These are phyloP conservation scores for Coniferiporia sulphurascens DNA, from an alignment of 1,284 basidiomycete species.

Conservation along the genomic window DNA sequence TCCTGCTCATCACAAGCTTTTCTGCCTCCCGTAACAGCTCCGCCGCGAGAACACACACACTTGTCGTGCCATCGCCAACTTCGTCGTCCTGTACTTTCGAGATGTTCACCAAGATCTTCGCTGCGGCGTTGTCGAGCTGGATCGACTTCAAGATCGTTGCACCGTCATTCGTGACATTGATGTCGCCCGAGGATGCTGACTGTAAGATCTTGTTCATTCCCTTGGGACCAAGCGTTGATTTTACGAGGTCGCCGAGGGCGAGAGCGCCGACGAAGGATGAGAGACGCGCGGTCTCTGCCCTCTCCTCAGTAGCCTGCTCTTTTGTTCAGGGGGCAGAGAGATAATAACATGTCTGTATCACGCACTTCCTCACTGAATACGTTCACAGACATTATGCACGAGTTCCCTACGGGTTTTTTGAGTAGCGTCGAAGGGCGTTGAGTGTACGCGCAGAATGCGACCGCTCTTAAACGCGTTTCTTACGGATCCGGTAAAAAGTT, in stretches of 20 bases:
- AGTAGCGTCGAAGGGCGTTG: not conserved
- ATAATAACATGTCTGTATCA: not conserved
- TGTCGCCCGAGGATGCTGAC: constrained; percentile 86
- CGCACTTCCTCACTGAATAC: not conserved
- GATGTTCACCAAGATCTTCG: constrained; percentile 99
- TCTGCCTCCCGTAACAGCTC: constrained; percentile 95
- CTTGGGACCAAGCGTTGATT: constrained; percentile 97
- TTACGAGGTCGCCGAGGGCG: constrained; percentile 95
- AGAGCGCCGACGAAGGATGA: constrained; percentile 97
- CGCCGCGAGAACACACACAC: constrained; percentile 89
- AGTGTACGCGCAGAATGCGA: not conserved
- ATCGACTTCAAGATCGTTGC: constrained; percentile 98
- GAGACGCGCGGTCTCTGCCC: constrained; percentile 97
- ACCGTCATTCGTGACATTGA: constrained; percentile 98
- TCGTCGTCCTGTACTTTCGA: constrained; percentile 99
- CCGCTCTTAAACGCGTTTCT: not conserved
- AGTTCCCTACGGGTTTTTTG: not conserved
- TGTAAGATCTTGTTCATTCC: constrained; percentile 97
- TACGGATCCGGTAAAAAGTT: not conserved
- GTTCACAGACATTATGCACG: not conserved
- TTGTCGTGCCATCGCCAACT: constrained; percentile 96
- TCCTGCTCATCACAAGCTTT: constrained; percentile 87
- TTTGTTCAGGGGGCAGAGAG: not conserved
- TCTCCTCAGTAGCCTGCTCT: constrained; percentile 89
- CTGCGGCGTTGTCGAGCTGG: constrained; percentile 96